Percentiles rank a stretch among this genome's conserved stretches.
Evolutionary conservation across 1,284 basidiomycete genomes (phyloP).

Genomic region (Pyrrhoderma noxium): DNA sequence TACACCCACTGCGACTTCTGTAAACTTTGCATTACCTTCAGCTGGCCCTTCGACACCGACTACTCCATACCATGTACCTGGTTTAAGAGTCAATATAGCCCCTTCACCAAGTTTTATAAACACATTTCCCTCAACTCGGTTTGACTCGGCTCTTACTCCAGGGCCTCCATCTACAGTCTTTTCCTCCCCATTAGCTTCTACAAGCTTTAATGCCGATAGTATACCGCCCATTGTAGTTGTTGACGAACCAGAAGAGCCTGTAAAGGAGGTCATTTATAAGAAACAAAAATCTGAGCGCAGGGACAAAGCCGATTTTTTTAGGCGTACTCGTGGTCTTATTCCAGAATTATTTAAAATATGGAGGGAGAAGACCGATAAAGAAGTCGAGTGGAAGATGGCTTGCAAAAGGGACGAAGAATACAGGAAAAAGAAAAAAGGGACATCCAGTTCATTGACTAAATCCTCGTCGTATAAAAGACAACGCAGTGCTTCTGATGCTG

Average conservation of each 20-base stretch:
- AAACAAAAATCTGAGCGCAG: constrained; percentile 2
- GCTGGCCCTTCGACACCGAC: constrained; percentile 10
- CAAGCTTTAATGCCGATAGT: background rate
- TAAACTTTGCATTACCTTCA: constrained; percentile 11
- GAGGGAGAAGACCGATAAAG: constrained; percentile 37
- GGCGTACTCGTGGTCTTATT: constrained; percentile 26
- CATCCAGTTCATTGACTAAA: constrained; percentile 7
- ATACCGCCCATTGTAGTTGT: background rate
- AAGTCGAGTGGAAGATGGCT: constrained; percentile 50
- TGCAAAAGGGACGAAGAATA: constrained; percentile 52
- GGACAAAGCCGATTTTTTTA: constrained; percentile 33
- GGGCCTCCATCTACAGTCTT: background rate
- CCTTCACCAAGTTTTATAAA: constrained; percentile 1
- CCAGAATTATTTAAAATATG: constrained; percentile 36
- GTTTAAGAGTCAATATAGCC: background rate
- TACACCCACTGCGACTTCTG: constrained; percentile 12
- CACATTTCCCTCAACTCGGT: background rate
- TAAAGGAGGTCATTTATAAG: background rate
- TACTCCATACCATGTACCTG: constrained; percentile 10
- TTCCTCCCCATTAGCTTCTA: background rate
- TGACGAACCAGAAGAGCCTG: background rate
- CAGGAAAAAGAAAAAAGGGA: constrained; percentile 38
- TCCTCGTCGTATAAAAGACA: constrained; percentile 22
- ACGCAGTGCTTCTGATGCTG: constrained; percentile 18
- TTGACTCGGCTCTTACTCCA: background rate